Percentiles rank a stretch among this genome's conserved stretches.
phyloP scores from a whole-genome alignment of 345 rosid genomes.

The Arabis hirsuta region DNA sequence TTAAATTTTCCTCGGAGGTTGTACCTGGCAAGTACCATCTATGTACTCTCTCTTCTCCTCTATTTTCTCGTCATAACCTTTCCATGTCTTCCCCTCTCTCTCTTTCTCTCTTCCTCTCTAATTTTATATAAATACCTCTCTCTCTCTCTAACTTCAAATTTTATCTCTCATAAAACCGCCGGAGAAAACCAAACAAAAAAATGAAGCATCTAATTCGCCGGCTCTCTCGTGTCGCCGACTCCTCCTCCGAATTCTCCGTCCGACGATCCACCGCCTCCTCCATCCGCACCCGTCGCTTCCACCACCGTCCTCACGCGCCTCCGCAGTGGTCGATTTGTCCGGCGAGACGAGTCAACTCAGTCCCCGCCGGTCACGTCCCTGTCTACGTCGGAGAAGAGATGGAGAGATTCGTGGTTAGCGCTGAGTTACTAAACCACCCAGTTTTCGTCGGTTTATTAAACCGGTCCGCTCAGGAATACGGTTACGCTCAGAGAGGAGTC shows the following conservation, averaged over 20 bases:
- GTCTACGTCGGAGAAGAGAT: constrained; percentile 96
- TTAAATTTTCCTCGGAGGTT: constrained; percentile 8
- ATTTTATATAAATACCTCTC: constrained; percentile 4
- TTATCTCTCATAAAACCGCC: constrained; percentile 7
- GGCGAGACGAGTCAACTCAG: constrained; percentile 46
- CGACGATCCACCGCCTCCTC: constrained; percentile 51
- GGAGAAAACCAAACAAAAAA: neutral
- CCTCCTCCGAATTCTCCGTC: constrained; percentile 55
- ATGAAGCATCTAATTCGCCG: constrained; percentile 96
- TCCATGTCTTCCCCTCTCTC: constrained; percentile 27
- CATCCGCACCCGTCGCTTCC: constrained; percentile 37
- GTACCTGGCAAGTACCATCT: constrained; percentile 62
- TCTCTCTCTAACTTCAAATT: constrained; percentile 12
- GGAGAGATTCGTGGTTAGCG: constrained; percentile 87
- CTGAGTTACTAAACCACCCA: constrained; percentile 89
- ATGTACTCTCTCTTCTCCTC: constrained; percentile 28
- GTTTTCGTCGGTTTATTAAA: constrained; percentile 69
- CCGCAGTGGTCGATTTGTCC: constrained; percentile 37
- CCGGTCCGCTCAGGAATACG: constrained; percentile 90
- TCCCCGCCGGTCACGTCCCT: constrained; percentile 88
- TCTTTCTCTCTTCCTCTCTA: constrained; percentile 29
- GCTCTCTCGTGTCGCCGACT: constrained; percentile 86
- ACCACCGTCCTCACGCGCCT: constrained; percentile 30
- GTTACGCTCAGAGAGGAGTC: constrained; percentile 93
- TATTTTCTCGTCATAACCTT: constrained; percentile 47